Base-by-base conservation (phyloP, 495 filamentous ascomycete species). In the Aspergillus conjunctus region DNA sequence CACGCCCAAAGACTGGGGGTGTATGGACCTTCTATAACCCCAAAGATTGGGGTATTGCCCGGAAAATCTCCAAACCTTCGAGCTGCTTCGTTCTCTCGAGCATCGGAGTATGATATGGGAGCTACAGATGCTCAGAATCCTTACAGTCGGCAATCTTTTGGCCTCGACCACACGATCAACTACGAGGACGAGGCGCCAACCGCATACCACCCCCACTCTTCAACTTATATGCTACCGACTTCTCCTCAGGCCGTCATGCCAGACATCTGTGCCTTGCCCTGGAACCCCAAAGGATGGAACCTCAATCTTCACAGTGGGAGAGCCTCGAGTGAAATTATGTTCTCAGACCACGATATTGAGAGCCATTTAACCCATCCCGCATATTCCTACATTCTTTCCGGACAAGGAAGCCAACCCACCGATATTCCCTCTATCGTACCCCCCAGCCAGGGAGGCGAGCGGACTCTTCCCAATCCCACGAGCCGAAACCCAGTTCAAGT, bases 391-490 rank as follows among this genome's bases (percentile, higher is more conserved):
- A 62, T 72, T 63, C 30, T 74, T 20, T 56, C 73, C 3, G 67
- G 65, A 51, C 74, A 67, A 3, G 66, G 53, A 20, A 53, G 62
- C 7, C 53, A 64, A 22, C 58, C 69, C 31, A 54, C 43, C 12
- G 73, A 74, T 14, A 53, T 62, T 6, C 37, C 71, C 9, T 62
- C 64, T 26, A 46, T 61, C 6, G 46, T 63, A 18, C 59, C 70
- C 11, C 68, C 76, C 2, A 41, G 34, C 7, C 61, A 70, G 41
- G 69, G 66, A 3, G 44, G 62, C 49, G 72, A 75, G 54, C 70
- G 79, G 32, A 79, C 65, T 12, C 66, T 80, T 15, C 79, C 78
- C 14, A 76, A 65, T 32, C 74, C 76, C 51, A 70, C 68, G 6
- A 66, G 65, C 12, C 66, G 68, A 26, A 60, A 51, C 56, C 65